phyloP scores from a whole-genome alignment of 805 yeast species.

The Cyberlindnera veronae region DNA sequence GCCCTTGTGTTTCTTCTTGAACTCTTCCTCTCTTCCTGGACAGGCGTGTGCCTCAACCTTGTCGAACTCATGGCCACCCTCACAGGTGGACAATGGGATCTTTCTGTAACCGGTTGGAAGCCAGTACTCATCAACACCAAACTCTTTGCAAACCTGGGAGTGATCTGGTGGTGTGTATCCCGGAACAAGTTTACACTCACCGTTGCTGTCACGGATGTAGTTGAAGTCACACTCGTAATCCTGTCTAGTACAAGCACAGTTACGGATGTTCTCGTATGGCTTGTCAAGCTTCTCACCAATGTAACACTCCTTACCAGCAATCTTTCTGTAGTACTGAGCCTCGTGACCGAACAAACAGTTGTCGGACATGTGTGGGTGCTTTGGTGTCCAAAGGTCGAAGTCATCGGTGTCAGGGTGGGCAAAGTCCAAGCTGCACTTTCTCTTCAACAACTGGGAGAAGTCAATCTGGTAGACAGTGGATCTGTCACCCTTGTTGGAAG shows the following conservation, averaged over 20 bases:
- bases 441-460: constrained; percentile 45
- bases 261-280: constrained; percentile 53
- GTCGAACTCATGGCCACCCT: constrained; percentile 74
- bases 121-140: constrained; percentile 63
- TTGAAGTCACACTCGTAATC: constrained; percentile 96
- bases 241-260: constrained; percentile 80
- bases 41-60: constrained; percentile 66
- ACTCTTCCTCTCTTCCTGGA: constrained; percentile 80
- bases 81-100: constrained; percentile 81
- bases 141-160: constrained; percentile 53
- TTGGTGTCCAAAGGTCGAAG: constrained; percentile 62
- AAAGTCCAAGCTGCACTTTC: constrained; percentile 54
- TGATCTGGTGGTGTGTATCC: constrained; percentile 71
- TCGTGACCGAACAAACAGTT: constrained; percentile 73
- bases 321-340: constrained; percentile 54
- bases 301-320: constrained; percentile 59
- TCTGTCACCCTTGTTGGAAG: constrained; percentile 40
- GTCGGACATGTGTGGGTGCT: constrained; percentile 46
- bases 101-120: constrained; percentile 91
- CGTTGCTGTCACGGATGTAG: constrained; percentile 64
- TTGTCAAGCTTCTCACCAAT: constrained; percentile 56
- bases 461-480: constrained; percentile 54
- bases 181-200: constrained; percentile 79
- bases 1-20: constrained; percentile 47
- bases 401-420: constrained; percentile 47